Conservation (phyloP, 192 early-diverging fungal species). For the Linnemannia schmuckeri region DNA sequence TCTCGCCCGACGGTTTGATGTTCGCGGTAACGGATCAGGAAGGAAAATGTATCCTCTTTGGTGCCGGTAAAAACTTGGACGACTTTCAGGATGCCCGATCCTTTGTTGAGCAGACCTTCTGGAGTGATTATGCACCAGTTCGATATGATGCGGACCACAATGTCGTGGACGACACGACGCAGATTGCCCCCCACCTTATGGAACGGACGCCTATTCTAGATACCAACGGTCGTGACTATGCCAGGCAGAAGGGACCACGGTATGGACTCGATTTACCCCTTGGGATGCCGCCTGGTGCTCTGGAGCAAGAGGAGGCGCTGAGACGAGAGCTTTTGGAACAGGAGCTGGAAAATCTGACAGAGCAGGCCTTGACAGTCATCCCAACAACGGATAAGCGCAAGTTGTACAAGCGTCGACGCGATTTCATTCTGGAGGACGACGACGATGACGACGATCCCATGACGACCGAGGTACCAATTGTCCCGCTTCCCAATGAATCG, state of each 20-base stretch:
- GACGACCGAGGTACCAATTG: constrained; percentile 59
- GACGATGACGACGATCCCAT: constrained; percentile 57
- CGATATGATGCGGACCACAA: constrained; percentile 72
- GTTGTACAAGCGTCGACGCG: constrained; percentile 34
- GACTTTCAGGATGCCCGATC: constrained; percentile 59
- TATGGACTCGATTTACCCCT: constrained; percentile 72
- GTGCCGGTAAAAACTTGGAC: constrained; percentile 66
- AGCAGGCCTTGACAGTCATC: constrained; percentile 41
- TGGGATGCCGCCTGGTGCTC: constrained; percentile 52
- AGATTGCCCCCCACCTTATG: constrained; percentile 78
- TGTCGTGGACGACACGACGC: constrained; percentile 80
- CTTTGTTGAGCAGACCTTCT: constrained; percentile 84
- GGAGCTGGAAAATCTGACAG: constrained; percentile 64
- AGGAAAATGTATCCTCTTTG: constrained; percentile 80
- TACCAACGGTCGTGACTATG: constrained; percentile 76
- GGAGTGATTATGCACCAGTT: constrained; percentile 80
- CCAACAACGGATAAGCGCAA: constrained; percentile 55
- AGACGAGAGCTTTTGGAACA: constrained; percentile 58
- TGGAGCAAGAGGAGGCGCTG: constrained; percentile 66
- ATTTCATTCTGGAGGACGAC: constrained; percentile 52
- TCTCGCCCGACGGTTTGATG: constrained; percentile 79
- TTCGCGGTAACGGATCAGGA: constrained; percentile 81
- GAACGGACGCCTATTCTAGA: constrained; percentile 71
- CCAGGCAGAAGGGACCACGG: constrained; percentile 66
- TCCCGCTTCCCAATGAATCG: constrained; percentile 70